These are phyloP conservation scores for Cordyceps tenuipes DNA, from an alignment of 2,329 filamentous ascomycete genomes.

Conservation along the genomic window DNA sequence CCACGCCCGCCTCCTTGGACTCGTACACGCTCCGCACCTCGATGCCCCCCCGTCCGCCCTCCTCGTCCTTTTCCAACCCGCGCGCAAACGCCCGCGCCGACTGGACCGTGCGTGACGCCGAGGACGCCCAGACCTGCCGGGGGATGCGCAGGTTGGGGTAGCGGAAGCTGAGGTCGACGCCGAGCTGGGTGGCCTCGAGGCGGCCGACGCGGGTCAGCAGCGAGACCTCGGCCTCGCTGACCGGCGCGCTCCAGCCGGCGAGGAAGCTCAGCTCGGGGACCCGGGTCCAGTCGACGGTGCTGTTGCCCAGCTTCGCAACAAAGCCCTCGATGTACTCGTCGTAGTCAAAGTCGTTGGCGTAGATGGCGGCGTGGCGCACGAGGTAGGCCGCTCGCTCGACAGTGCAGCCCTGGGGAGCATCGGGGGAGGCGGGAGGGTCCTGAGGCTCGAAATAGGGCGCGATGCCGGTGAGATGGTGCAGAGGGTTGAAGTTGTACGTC, in stretches of 20 bases:
- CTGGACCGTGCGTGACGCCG: slow-evolving; percentile 51
- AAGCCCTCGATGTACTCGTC: slow-evolving; percentile 50
- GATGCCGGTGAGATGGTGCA: slow-evolving; percentile 47
- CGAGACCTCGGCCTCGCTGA: slow-evolving; percentile 48
- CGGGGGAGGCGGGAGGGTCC: slow-evolving; percentile 35
- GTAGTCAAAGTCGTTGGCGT: slow-evolving; percentile 51
- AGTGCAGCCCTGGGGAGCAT: slow-evolving; percentile 41
- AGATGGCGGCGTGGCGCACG: slow-evolving; percentile 51
- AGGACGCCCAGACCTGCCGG: slow-evolving; percentile 51
- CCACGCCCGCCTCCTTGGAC: slow-evolving; percentile 46
- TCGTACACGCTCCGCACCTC: slow-evolving; percentile 48
- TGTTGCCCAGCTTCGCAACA: slow-evolving; percentile 49
- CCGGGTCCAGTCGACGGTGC: slow-evolving; percentile 48
- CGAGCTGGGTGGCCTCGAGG: slow-evolving; percentile 51
- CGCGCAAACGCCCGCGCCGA: slow-evolving; percentile 50
- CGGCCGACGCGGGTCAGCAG: slow-evolving; percentile 54
- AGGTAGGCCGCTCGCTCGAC: slow-evolving; percentile 46
- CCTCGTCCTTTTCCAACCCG: slow-evolving; percentile 44
- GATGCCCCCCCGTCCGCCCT: slow-evolving; percentile 43
- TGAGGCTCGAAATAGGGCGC: slow-evolving; percentile 50
- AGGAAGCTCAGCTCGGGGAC: slow-evolving; percentile 50
- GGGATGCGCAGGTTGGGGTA: slow-evolving; percentile 48
- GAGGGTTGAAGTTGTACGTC: slow-evolving; percentile 42
- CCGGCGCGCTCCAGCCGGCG: slow-evolving; percentile 45
- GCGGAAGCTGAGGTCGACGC: slow-evolving; percentile 48